Base-by-base conservation (phyloP, 768 basidiomycete species). In the Suillus placidus region DNA sequence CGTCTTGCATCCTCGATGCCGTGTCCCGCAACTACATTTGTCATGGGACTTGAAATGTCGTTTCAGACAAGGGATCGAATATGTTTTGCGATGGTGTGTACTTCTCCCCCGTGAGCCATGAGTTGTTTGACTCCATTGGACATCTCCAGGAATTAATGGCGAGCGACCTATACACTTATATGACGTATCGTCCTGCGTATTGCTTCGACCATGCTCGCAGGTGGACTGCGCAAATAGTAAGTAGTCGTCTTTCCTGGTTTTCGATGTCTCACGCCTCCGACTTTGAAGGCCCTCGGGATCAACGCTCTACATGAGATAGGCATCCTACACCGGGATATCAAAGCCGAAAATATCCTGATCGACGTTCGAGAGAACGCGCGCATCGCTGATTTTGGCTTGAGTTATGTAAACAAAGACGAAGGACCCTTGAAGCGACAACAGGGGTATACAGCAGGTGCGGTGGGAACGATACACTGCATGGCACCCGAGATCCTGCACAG, bases 291-390 rank as follows among this genome's bases (percentile, higher is more conserved):
- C 10, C 76, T 78, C 37, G 81, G 81, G 1, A 69, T 83, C 23
- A 65, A 74, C 6, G 71, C 77, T 42, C 74, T 91, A 47, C 88
- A 90, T 68, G 76, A 76, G 34, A 82, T 86, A 71, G 88, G 87
- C 45, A 84, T 91, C 62, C 82, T 90, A 34, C 88, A 90, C 73
- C 82, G 88, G 16, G 88, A 90, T 67, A 82, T 91, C 65, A 91
- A 91, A 51, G 23, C 23, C 6, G 47, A 4, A 23, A 51, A 51
- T 6, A 51, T 51, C 23, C 49, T 51, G 23, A 51, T 51, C 7
- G 23, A 51, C 5, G 6, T 14, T 26, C 14, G 23, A 51, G 13
- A 51, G 14, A 51, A 51, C 7, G 23, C 16, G 6, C 26, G 49
- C 13, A 26, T 51, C 49, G 13, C 23, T 16, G 49, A 51, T 5